phyloP scores from a whole-genome alignment of 2,329 filamentous ascomycete species.

The Trichoderma cornu-damae region DNA sequence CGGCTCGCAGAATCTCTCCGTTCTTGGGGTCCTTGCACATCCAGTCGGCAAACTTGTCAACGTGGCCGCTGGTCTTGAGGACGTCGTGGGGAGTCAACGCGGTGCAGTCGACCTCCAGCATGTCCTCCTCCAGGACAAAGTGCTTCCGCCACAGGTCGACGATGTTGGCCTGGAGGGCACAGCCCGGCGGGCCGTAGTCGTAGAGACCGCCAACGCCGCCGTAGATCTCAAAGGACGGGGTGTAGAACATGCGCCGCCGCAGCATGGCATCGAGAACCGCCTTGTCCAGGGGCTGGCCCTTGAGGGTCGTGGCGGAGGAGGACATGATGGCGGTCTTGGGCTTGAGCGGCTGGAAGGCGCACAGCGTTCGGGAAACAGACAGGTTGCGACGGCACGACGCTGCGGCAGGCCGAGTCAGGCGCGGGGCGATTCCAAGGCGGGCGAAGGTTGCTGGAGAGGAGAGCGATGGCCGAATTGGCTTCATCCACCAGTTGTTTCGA shows the following conservation, averaged over 20 bases:
- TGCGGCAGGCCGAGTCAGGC: conserved; percentile 22
- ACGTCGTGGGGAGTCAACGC: conserved; percentile 91
- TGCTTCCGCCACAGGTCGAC: conserved; percentile 88
- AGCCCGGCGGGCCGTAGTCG: conserved; percentile 89
- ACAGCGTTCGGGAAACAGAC: conserved; percentile 28
- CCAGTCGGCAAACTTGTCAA: conserved; percentile 97
- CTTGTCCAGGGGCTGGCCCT: conserved; percentile 85
- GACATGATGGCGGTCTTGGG: conserved; percentile 38
- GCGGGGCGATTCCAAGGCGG: conserved; percentile 15
- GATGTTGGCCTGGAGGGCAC: conserved; percentile 79
- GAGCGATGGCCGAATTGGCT: conserved; percentile 24
- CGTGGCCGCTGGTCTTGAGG: conserved; percentile 92
- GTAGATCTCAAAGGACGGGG: conserved; percentile 93
- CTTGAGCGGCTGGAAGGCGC: conserved; percentile 29
- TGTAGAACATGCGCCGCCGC: conserved; percentile 87
- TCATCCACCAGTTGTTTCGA: conserved; percentile 26
- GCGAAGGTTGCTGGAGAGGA: conserved; percentile 13
- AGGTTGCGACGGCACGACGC: conserved; percentile 27
- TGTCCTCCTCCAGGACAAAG: conserved; percentile 87
- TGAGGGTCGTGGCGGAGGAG: conserved; percentile 65
- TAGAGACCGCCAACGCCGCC: conserved; percentile 83
- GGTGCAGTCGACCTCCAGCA: conserved; percentile 92
- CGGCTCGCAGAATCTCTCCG: conserved; percentile 91
- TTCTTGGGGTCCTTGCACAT: conserved; percentile 99
- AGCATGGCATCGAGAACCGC: conserved; percentile 77